A percentile compares a stretch with the other conserved stretches of the same genome.
These are phyloP conservation scores for Lachnellula subtilissima DNA, from an alignment of 2,329 filamentous ascomycete species.

Conservation along the genomic window DNA sequence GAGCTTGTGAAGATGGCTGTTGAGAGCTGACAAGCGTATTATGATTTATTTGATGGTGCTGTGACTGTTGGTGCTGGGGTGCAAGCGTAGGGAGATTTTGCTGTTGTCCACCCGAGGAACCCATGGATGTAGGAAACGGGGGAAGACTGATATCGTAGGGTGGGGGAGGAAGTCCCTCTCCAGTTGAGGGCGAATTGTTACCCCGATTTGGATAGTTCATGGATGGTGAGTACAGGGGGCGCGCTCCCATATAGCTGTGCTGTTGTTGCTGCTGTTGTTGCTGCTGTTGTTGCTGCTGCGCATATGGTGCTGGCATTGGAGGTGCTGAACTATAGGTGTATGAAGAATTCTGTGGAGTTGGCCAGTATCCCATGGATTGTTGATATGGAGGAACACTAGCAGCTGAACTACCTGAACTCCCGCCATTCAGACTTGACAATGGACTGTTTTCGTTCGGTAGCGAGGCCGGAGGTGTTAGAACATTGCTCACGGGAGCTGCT, in stretches of 20 bases:
- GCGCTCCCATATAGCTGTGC: slow-evolving; percentile 36
- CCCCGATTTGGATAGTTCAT: slow-evolving; percentile 48
- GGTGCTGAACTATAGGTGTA: slow-evolving; percentile 53
- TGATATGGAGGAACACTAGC: slow-evolving; percentile 51
- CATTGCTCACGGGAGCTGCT: slow-evolving; percentile 34
- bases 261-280: slow-evolving; percentile 24
- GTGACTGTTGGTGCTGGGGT: slow-evolving; percentile 31
- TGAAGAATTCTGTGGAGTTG: slow-evolving; percentile 41
- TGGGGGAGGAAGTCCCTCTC: slow-evolving; percentile 60
- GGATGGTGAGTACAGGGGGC: slow-evolving; percentile 54
- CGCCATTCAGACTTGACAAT: slow-evolving; percentile 55
- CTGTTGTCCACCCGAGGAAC: slow-evolving; percentile 37
- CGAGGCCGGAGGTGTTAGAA: slow-evolving; percentile 42
- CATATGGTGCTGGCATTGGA: slow-evolving; percentile 29
- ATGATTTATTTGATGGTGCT: slow-evolving; percentile 33
- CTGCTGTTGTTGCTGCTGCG: slow-evolving; percentile 21
- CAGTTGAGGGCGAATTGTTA: slow-evolving; percentile 54
- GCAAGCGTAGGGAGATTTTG: slow-evolving; percentile 36
- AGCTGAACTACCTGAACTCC: slow-evolving; percentile 54
- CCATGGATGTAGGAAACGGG: slow-evolving; percentile 56
- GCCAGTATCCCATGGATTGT: slow-evolving; percentile 55
- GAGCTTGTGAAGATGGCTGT: slow-evolving; percentile 42
- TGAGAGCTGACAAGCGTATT: slow-evolving; percentile 46
- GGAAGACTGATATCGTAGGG: slow-evolving; percentile 62
- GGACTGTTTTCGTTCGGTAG: slow-evolving; percentile 55